Evolutionary conservation across 2,329 filamentous ascomycete genomes (phyloP).

Genomic region (Magnaporthiopsis incrustans): DNA sequence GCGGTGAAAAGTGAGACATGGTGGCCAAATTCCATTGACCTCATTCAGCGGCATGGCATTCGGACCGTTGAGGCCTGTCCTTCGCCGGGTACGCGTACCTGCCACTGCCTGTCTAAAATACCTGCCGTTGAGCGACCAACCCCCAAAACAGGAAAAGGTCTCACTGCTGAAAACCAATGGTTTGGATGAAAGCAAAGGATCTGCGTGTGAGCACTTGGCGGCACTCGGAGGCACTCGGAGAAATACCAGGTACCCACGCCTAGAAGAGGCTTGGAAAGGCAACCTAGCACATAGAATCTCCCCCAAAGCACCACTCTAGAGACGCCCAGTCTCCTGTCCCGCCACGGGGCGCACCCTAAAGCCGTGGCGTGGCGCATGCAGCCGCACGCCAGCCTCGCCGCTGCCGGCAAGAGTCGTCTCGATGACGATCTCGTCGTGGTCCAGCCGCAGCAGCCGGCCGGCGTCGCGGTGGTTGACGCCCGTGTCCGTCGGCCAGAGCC

Average conservation of each 20-base stretch:
- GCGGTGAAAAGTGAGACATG: neutral
- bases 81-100: neutral
- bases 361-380: constrained; percentile 55
- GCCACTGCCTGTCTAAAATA: too few species aligned
- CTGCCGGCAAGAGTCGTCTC: constrained; percentile 33
- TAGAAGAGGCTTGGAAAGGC: too few species aligned
- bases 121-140: too few species aligned
- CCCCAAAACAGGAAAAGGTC: too few species aligned
- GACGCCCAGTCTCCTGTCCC: constrained; percentile 9
- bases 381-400: constrained; percentile 33
- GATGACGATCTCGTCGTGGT: constrained; percentile 48
- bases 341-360: constrained; percentile 38
- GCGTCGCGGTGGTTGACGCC: constrained; percentile 50
- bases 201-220: too few species aligned
- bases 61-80: too few species aligned
- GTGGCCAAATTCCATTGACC: neutral
- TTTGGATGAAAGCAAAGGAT: too few species aligned
- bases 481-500: constrained; percentile 55
- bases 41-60: neutral
- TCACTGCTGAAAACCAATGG: too few species aligned
- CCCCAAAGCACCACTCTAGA: neutral
- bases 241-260: too few species aligned
- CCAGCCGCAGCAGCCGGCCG: constrained; percentile 46
- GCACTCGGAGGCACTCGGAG: too few species aligned
- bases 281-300: too few species aligned